These are phyloP conservation scores for Pyronema domesticum DNA, from an alignment of 495 filamentous ascomycete species.

Conservation along the genomic window DNA sequence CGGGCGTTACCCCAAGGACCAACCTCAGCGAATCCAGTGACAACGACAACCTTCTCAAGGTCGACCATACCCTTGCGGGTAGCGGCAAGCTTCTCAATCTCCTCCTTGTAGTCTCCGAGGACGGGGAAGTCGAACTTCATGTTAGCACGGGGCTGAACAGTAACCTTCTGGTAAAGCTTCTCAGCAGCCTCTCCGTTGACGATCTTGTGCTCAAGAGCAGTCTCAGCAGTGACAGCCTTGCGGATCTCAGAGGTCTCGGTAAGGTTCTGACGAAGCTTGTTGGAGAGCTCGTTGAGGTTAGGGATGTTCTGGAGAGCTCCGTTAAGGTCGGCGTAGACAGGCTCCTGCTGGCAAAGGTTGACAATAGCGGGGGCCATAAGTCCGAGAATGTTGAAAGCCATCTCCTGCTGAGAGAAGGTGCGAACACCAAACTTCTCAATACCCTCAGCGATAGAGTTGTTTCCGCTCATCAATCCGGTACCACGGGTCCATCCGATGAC, in stretches of 20 bases:
- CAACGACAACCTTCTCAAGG: conserved; percentile 89
- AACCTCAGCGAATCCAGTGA: conserved; percentile 91
- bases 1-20: conserved; percentile 97
- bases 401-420: conserved; percentile 97
- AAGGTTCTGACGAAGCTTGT: conserved; percentile 69
- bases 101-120: conserved; percentile 76
- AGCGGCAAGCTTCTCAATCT: conserved; percentile 71
- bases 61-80: conserved; percentile 95
- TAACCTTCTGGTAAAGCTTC: conserved; percentile 81
- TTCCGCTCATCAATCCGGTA: conserved; percentile 92
- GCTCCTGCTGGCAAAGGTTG: conserved; percentile 87
- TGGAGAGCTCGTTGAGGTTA: conserved; percentile 90
- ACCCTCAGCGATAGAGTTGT: conserved; percentile 94
- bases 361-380: conserved; percentile 90
- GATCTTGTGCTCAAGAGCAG: conserved; percentile 89
- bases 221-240: conserved; percentile 86
- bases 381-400: conserved; percentile 96
- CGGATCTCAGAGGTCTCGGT: conserved; percentile 90
- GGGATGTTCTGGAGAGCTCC: conserved; percentile 95
- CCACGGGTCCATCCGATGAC: conserved; percentile 99
- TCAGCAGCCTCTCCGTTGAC: conserved; percentile 88
- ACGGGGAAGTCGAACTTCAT: conserved; percentile 90
- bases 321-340: conserved; percentile 92
- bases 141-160: conserved; percentile 86
- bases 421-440: conserved; percentile 91